Evolutionary conservation across 225 moss, liverwort and hornwort species (phyloP), one percentile per base, ranked within the genome.

Genomic region (Antitrichia curtipendula): DNA sequence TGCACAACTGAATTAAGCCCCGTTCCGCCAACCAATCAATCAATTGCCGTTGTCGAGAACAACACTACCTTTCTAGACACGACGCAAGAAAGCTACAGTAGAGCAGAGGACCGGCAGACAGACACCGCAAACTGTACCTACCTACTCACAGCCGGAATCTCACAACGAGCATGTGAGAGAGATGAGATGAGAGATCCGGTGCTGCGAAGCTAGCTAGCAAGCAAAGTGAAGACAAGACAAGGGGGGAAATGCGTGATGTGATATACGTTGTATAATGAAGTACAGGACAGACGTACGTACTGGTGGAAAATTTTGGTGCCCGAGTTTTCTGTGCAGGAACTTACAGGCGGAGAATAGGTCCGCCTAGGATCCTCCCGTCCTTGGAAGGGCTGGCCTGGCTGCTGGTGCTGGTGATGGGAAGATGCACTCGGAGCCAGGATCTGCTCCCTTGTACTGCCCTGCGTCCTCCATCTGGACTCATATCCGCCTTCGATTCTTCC

Each of bases 361-460:
- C 40, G 84, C 84, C 69, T 88, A 52, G 84, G 88, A 88, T 88
- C 77, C 88, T 29, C 68, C n/a, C n/a, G n/a, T n/a, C n/a, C 83
- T 78, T 50, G 71, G 61, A 59, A 49, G 54, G 32, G 41, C 50
- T 34, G 54, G 76, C 52, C 59, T 83, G 20, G 28, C 75, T 74
- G 43, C 34, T 71, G n/a, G n/a, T n/a, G 61, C 72, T 31, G 59
- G 75, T 36, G 61, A 84, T 21, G 32, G 43, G 61, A 61, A 85
- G 75, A 74, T 61, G 85, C 85, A 54, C 40, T n/a, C n/a, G n/a
- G 28, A 78, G 58, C 58, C 58, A 40, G 78, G 58, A 58, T 78
- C 57, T 57, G 56, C 77, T 78, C 78, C 78, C 38, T 57, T 38
- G 57, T 27, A 18, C 40, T 57, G 28, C 40, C 57, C 64, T 62